Percentiles rank a stretch among this genome's conserved stretches.
phyloP scores from a whole-genome alignment of 2,329 filamentous ascomycete genomes.

The Epichloe uncinata region DNA sequence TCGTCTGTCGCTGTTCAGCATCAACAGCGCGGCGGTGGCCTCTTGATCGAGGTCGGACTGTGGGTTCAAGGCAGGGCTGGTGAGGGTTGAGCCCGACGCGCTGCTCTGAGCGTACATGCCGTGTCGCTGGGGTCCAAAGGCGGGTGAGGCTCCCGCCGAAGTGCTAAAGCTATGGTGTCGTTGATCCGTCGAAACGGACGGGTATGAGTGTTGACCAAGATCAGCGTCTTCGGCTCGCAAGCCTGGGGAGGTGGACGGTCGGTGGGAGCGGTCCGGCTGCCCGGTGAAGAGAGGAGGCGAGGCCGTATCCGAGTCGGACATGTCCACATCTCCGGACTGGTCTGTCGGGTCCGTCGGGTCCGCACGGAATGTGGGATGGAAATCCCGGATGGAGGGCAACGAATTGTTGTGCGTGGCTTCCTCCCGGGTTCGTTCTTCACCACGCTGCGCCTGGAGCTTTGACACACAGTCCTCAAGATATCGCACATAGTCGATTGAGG shows the following conservation, averaged over 20 bases:
- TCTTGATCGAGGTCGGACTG: constrained; percentile 55
- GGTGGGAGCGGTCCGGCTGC: constrained; percentile 21
- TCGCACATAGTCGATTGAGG: constrained; percentile 89
- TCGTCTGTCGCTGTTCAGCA: constrained; percentile 71
- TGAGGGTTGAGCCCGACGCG: constrained; percentile 37
- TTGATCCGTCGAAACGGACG: constrained; percentile 37
- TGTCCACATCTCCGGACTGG: constrained; percentile 41
- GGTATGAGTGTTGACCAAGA: constrained; percentile 38
- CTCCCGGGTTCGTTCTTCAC: constrained; percentile 17
- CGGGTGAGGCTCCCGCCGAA: constrained; percentile 40
- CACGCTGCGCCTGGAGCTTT: constrained; percentile 55
- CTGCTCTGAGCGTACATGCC: constrained; percentile 25
- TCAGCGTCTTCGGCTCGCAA: constrained; percentile 31
- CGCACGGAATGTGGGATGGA: constrained; percentile 28
- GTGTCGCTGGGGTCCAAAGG: constrained; percentile 37
- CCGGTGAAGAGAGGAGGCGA: constrained; percentile 32
- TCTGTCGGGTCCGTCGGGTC: constrained; percentile 16
- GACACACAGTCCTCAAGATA: constrained; percentile 83
- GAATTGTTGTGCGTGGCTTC: constrained; percentile 17
- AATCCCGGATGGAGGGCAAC: constrained; percentile 25
- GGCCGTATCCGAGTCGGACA: constrained; percentile 38
- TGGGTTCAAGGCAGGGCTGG: constrained; percentile 43
- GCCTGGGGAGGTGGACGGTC: constrained; percentile 39
- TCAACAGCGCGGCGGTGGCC: constrained; percentile 73
- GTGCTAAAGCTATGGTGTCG: constrained; percentile 36